These are phyloP conservation scores for Carallia brachiata DNA, from an alignment of 345 rosid genomes.

Conservation along the genomic window DNA sequence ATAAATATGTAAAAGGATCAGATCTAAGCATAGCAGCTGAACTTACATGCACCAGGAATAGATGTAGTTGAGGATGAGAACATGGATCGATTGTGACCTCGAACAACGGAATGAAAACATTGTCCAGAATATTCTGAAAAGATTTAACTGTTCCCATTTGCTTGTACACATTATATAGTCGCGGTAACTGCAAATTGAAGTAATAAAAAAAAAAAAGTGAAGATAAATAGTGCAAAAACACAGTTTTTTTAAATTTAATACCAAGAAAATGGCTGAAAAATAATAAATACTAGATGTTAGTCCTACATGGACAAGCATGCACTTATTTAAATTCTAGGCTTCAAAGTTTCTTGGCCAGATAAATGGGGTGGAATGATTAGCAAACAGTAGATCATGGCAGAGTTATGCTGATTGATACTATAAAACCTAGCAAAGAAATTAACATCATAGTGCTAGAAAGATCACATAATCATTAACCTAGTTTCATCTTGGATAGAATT, in stretches of 20 bases:
- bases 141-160: constrained; percentile 51
- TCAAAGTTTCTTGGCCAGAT: too few species aligned
- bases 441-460: too few species aligned
- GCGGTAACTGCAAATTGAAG: constrained; percentile 44
- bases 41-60: constrained; percentile 42
- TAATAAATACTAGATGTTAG: too few species aligned
- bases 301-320: too few species aligned
- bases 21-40: neutral
- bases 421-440: too few species aligned
- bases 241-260: neutral
- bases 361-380: too few species aligned
- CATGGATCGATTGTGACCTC: constrained; percentile 50
- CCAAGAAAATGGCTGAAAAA: neutral
- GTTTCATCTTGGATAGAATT: too few species aligned
- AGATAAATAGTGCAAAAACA: neutral
- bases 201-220: neutral
- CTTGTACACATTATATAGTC: constrained; percentile 51
- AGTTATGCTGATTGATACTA: too few species aligned
- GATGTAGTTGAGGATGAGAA: constrained; percentile 56
- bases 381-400: too few species aligned
- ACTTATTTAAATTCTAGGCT: too few species aligned
- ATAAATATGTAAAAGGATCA: neutral
- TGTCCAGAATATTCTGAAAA: constrained; percentile 53
- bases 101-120: constrained; percentile 50
- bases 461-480: too few species aligned